phyloP scores from a whole-genome alignment of 75 land plant species.

The Sequoia sempervirens region DNA sequence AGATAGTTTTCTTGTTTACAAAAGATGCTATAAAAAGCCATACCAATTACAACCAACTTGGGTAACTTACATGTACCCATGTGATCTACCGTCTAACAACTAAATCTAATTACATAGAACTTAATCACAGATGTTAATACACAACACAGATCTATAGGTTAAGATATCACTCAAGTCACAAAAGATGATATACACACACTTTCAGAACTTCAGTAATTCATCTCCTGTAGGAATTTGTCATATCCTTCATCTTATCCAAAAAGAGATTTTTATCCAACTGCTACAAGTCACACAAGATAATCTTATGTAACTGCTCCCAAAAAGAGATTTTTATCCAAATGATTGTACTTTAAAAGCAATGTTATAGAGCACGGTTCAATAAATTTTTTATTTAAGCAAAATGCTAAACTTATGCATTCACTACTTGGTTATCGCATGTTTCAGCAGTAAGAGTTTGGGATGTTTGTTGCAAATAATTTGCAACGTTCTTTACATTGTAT shows the following conservation, averaged over 20 bases:
- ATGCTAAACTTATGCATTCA: not conserved
- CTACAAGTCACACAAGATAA: not conserved
- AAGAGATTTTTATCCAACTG: not conserved
- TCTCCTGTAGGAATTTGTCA: not conserved
- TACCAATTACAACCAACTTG: too few species aligned
- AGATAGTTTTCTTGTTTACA: too few species aligned
- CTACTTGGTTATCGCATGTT: not conserved
- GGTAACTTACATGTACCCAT: too few species aligned
- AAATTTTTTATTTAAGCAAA: not conserved
- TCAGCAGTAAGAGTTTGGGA: not conserved
- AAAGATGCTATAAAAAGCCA: too few species aligned
- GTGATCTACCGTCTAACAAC: too few species aligned
- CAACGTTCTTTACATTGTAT: not conserved
- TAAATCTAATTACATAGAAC: too few species aligned
- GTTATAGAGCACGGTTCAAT: not conserved
- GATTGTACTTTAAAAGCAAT: not conserved
- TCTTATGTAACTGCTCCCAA: not conserved
- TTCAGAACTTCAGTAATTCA: not conserved
- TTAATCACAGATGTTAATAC: too few species aligned
- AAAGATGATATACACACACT: too few species aligned
- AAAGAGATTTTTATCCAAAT: not conserved
- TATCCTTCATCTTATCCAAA: not conserved
- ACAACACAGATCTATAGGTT: too few species aligned
- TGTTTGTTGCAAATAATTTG: not conserved
- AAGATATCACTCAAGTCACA: too few species aligned